Conservation (phyloP, 1,284 basidiomycete species). For the Malassezia sympodialis region DNA sequence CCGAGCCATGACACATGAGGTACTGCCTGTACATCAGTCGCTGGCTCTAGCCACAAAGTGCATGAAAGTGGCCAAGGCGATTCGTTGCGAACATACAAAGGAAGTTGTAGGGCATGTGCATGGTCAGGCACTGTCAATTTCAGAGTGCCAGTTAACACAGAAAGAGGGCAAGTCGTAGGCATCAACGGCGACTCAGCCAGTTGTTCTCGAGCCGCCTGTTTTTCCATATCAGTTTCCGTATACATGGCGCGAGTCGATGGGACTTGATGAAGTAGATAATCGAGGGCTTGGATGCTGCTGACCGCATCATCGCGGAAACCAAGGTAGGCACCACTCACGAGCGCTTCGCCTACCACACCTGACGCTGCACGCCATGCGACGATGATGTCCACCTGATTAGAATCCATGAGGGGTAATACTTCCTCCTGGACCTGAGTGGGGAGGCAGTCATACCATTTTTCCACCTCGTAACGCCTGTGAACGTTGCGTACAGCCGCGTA, state of each 20-base stretch:
- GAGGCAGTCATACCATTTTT: not conserved
- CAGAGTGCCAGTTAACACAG: not conserved
- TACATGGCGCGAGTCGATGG: conserved; percentile 21
- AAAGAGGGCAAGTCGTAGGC: not conserved
- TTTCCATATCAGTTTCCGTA: conserved; percentile 27
- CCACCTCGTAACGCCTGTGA: not conserved
- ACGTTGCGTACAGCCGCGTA: not conserved
- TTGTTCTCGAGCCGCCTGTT: conserved; percentile 20
- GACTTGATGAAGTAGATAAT: not conserved
- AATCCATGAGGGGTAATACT: not conserved
- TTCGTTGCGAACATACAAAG: conserved; percentile 8
- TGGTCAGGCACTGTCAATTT: not conserved
- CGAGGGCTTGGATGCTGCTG: not conserved
- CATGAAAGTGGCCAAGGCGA: conserved; percentile 8
- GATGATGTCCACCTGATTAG: conserved; percentile 7
- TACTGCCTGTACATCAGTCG: not conserved
- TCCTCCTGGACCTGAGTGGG: not conserved
- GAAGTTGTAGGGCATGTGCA: not conserved
- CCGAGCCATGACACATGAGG: conserved; percentile 6
- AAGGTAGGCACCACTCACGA: conserved; percentile 3
- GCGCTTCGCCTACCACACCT: not conserved
- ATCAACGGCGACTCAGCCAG: conserved; percentile 20
- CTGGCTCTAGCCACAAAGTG: not conserved
- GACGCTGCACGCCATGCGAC: not conserved
- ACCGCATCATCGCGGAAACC: conserved; percentile 4